Conservation (phyloP, 2,329 filamentous ascomycete species). For the Phaeosphaeria sp. region DNA sequence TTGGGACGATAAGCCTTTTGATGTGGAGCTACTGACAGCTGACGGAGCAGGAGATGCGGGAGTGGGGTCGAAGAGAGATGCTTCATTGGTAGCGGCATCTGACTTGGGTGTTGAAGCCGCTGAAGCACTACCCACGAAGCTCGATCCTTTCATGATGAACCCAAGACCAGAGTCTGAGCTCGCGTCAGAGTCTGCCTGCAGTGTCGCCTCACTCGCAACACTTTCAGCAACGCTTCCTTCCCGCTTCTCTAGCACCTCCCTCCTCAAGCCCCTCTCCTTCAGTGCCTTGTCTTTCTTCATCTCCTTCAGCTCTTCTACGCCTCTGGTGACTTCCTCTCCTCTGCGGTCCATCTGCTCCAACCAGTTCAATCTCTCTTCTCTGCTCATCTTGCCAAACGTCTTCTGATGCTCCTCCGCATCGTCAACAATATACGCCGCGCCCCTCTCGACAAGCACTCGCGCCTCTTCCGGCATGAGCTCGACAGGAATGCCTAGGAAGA, state of each 20-base stretch:
- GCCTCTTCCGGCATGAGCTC: slow-evolving; percentile 93
- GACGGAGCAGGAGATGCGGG: slow-evolving; percentile 16
- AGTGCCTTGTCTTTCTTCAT: slow-evolving; percentile 58
- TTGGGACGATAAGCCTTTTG: slow-evolving; percentile 24
- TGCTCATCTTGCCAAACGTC: slow-evolving; percentile 65
- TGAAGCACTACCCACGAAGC: slow-evolving; percentile 14
- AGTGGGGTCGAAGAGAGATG: slow-evolving; percentile 34
- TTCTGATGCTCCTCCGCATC: slow-evolving; percentile 74
- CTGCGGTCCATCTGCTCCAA: slow-evolving; percentile 62
- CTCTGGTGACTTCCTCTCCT: slow-evolving; percentile 58
- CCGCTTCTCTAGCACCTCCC: slow-evolving; percentile 14
- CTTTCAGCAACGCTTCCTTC: slow-evolving; percentile 18
- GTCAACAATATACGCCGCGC: slow-evolving; percentile 80
- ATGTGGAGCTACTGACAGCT: slow-evolving; percentile 4
- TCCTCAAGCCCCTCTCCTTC: slow-evolving; percentile 54
- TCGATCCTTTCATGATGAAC: slow-evolving; percentile 35
- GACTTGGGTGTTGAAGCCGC: slow-evolving; percentile 1
- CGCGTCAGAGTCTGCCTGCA: slow-evolving; percentile 15
- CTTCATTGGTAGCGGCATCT: slow-evolving; percentile 3
- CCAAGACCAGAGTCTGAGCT: slow-evolving; percentile 24
- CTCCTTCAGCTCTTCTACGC: slow-evolving; percentile 56
- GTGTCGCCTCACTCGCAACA: slow-evolving; percentile 15
- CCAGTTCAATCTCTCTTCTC: slow-evolving; percentile 67
- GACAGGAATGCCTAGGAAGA: slow-evolving; percentile 87
- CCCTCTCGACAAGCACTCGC: slow-evolving; percentile 76